phyloP scores from a whole-genome alignment of 306 rosid genomes.

The Oemleria cerasiformis region DNA sequence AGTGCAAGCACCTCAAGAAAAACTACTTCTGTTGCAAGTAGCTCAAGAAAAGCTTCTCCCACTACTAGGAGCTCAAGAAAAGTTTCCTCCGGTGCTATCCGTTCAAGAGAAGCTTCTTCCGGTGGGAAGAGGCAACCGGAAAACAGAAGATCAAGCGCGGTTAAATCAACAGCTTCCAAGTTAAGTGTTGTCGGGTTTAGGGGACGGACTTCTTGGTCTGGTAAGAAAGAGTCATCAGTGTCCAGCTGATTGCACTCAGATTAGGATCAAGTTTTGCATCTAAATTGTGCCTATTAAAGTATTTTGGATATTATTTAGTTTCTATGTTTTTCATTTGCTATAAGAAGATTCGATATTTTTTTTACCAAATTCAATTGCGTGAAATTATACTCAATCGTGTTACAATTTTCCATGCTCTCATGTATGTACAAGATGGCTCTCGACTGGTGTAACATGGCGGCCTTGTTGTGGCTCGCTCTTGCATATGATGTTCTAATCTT shows the following conservation, averaged over 20 bases:
- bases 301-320: background rate
- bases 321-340: background rate
- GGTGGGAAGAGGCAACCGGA: slow-evolving; percentile 39
- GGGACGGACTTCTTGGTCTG: slow-evolving; percentile 52
- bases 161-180: slow-evolving; percentile 55
- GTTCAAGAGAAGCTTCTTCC: slow-evolving; percentile 40
- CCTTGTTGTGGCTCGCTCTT: too few relatives aligned
- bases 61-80: slow-evolving; percentile 27
- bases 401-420: background rate
- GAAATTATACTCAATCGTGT: background rate
- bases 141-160: slow-evolving; percentile 34
- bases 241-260: slow-evolving; percentile 29
- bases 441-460: too few relatives aligned
- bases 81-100: slow-evolving; percentile 33
- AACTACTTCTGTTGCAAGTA: slow-evolving; percentile 31
- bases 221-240: slow-evolving; percentile 40
- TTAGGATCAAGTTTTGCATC: slow-evolving; percentile 6
- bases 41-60: slow-evolving; percentile 13
- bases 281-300: background rate
- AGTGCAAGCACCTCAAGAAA: slow-evolving; percentile 33
- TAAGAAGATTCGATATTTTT: background rate
- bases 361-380: background rate
- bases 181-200: slow-evolving; percentile 84
- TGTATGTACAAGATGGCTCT: too few relatives aligned
- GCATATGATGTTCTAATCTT: background rate